phyloP scores from a whole-genome alignment of 192 early-diverging fungal genomes.

The Lobosporangium transversale region DNA sequence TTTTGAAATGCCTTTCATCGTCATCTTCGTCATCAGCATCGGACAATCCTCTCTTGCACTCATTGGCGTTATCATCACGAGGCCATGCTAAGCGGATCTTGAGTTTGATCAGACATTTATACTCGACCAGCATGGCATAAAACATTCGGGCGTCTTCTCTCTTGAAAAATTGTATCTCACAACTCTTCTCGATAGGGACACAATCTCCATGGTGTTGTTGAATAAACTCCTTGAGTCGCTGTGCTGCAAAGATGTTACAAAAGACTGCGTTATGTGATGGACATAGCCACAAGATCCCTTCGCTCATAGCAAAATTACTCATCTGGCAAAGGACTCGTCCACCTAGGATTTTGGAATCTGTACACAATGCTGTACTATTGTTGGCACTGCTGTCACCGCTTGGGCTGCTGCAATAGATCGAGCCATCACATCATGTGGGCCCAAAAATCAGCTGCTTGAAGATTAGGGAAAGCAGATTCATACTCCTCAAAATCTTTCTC shows the following conservation, averaged over 20 bases:
- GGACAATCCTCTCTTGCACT: too few relatives aligned
- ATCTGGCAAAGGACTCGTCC: conserved; percentile 6
- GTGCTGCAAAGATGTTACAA: neutral
- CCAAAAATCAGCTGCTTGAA: conserved; percentile 13
- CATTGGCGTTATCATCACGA: neutral
- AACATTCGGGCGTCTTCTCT: conserved; percentile 19
- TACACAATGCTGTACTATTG: neutral
- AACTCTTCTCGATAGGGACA: conserved; percentile 21
- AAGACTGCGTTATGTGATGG: conserved; percentile 18
- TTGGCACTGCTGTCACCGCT: neutral
- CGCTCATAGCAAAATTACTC: neutral
- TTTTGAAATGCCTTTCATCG: neutral
- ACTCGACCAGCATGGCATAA: conserved; percentile 15
- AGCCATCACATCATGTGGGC: neutral
- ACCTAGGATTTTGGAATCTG: neutral
- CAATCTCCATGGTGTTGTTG: conserved; percentile 4
- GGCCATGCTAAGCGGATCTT: conserved; percentile 19
- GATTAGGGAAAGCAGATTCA: neutral
- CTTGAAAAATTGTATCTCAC: conserved; percentile 6
- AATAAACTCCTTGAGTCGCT: conserved; percentile 15
- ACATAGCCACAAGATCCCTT: conserved; percentile 20
- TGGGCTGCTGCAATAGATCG: too few relatives aligned
- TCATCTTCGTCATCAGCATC: neutral
- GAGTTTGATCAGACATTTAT: conserved; percentile 15
- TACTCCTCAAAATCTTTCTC: conserved; percentile 1